phyloP scores from a whole-genome alignment of 306 rosid species.

The Cucumis hystrix region DNA sequence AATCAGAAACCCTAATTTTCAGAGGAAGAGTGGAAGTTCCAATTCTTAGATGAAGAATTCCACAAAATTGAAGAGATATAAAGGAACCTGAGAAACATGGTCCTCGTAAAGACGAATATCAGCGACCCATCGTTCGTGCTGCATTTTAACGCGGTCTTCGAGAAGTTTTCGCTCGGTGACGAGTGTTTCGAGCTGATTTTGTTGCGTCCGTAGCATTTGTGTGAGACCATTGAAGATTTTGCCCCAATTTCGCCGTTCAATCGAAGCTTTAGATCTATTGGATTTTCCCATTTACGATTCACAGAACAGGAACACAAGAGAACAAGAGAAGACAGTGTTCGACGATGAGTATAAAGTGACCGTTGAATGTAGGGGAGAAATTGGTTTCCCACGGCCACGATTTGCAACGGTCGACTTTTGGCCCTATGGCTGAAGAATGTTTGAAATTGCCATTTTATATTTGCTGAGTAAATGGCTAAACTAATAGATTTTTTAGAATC shows the following conservation, averaged over 20 bases:
- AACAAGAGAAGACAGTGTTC: neutral
- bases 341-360: neutral
- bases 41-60: conserved; percentile 9
- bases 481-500: too few species aligned
- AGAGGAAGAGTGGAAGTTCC: neutral
- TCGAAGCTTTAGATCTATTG: conserved; percentile 10
- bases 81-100: conserved; percentile 38
- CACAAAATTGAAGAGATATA: neutral
- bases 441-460: too few species aligned
- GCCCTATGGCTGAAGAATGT: neutral
- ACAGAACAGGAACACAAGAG: neutral
- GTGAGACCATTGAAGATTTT: conserved; percentile 30
- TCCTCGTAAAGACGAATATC: conserved; percentile 36
- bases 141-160: conserved; percentile 36
- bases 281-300: conserved; percentile 21
- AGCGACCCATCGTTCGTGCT: conserved; percentile 45
- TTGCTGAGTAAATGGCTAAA: too few species aligned
- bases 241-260: conserved; percentile 49
- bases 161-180: conserved; percentile 36
- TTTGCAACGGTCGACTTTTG: neutral
- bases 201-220: conserved; percentile 40
- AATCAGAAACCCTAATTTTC: neutral
- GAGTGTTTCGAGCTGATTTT: conserved; percentile 48
- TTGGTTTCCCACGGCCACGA: neutral
- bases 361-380: neutral